Evolutionary conservation across 2,329 filamentous ascomycete species (phyloP), one percentile per base, ranked within the genome.

Genomic region (Exserohilum rostratum): DNA sequence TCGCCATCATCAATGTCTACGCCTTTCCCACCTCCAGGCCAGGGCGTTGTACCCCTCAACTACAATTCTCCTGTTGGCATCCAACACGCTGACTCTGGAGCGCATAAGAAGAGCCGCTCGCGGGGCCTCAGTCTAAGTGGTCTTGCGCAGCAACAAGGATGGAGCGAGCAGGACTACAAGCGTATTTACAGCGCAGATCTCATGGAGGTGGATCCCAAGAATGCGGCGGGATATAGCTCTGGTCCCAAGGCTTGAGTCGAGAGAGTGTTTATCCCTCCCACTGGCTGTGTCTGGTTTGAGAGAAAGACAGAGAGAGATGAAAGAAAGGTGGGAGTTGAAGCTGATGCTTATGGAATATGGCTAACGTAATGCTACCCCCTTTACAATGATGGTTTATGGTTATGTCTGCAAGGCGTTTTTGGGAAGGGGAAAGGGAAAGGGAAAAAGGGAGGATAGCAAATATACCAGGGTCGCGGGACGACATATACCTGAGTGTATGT

Each of bases 151-250:
- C 59, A 70, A 46, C 69, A 70, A 50, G 69, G 69, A 35, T 75
- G 71, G 71, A 74, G 47, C 40, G 68, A 70, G 54, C 68, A 74
- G 57, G 72, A 75, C 31, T 65, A 63, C 50, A 75, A 70, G 58
- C 67, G 70, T 33, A 45, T 73, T 9, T 72, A 65, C 40, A 73
- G 58, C 47, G 57, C 60, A 4, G 54, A 57, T 17, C 38, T 73
- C 55, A 62, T 65, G 53, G 64, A 61, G 37, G 60, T 61, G 22
- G 59, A 63, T 18, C 64, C 62, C 2, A 63, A 66, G 30, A 56
- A 60, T 6, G 55, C 64, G 35, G 57, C 55, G 6, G 72, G 71
- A 1, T 74, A 75, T 55, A 58, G 56, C 13, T 65, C 64, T 17
- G 64, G 58, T 1, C 17, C 49, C 3, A 59, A 67, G 12, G 17